Conservation (phyloP, 2,329 filamentous ascomycete species). For the Lasiodiplodia sp. region DNA sequence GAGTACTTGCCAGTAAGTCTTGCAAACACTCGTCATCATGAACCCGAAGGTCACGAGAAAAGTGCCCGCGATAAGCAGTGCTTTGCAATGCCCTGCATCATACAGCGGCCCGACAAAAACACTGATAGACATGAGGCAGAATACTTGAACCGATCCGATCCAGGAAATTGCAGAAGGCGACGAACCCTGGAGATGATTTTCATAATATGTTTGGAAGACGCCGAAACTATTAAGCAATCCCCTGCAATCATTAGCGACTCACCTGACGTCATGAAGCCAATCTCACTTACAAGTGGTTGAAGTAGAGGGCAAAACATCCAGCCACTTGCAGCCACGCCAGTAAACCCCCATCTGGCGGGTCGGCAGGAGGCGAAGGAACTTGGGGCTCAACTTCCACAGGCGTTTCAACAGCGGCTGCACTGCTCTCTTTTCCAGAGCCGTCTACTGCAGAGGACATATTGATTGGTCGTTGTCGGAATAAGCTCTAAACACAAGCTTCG, state of each 20-base stretch:
- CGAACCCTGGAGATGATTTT: conserved; percentile 47
- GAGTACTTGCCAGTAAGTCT: conserved; percentile 57
- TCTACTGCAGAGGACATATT: background rate
- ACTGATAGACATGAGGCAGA: conserved; percentile 55
- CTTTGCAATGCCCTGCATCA: conserved; percentile 56
- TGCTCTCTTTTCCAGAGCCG: background rate
- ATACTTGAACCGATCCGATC: conserved; percentile 59
- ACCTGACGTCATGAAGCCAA: background rate
- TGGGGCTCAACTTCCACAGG: background rate
- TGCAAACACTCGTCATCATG: conserved; percentile 60
- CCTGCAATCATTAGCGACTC: background rate
- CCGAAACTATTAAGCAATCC: conserved; percentile 57
- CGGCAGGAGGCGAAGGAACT: background rate
- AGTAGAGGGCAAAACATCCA: background rate
- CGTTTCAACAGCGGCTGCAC: background rate
- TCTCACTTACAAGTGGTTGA: background rate
- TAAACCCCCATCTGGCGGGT: background rate
- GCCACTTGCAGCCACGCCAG: conserved; percentile 3
- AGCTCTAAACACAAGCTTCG: background rate
- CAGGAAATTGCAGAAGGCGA: conserved; percentile 55
- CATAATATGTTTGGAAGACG: conserved; percentile 59
- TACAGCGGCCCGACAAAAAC: conserved; percentile 58
- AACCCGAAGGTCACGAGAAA: conserved; percentile 57
- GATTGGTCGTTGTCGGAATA: background rate
- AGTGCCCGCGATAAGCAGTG: conserved; percentile 51